Percentiles rank a stretch among this genome's conserved stretches.
Evolutionary conservation across 768 basidiomycete genomes (phyloP).

Genomic region (Zangia roseola): DNA sequence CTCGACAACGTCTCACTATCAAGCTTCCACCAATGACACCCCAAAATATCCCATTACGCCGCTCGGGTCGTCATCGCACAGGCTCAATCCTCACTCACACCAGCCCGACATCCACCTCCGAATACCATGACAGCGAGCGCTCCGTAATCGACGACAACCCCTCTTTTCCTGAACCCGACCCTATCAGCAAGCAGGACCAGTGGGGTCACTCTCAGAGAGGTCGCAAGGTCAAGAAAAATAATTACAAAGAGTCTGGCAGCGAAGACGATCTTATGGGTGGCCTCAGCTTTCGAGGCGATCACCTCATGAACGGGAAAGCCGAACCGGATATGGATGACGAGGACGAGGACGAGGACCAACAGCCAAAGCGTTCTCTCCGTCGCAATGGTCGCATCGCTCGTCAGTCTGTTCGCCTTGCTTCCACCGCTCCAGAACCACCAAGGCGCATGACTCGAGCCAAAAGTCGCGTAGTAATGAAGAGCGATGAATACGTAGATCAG

Average conservation of each 20-base stretch:
- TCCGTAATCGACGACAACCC: constrained; percentile 29
- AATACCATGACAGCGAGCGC: constrained; percentile 35
- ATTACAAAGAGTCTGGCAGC: constrained; percentile 46
- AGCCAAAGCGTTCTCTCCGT: constrained; percentile 18
- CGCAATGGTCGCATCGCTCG: constrained; percentile 25
- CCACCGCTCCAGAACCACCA: not conserved
- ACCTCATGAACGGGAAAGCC: constrained; percentile 19
- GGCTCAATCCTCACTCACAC: constrained; percentile 23
- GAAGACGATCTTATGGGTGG: constrained; percentile 38
- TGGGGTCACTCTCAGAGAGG: constrained; percentile 38
- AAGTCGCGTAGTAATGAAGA: constrained; percentile 33
- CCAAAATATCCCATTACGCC: constrained; percentile 16
- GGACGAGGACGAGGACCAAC: constrained; percentile 30
- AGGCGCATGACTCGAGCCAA: constrained; percentile 26
- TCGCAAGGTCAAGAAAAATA: constrained; percentile 37
- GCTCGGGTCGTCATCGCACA: constrained; percentile 24
- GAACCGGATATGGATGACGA: constrained; percentile 27
- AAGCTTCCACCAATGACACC: constrained; percentile 24
- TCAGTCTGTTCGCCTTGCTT: constrained; percentile 14
- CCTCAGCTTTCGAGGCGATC: constrained; percentile 6
- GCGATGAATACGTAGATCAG: constrained; percentile 52
- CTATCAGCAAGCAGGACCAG: not conserved
- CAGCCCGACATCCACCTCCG: constrained; percentile 30
- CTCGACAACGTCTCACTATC: constrained; percentile 19
- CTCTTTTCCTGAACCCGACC: constrained; percentile 1